A percentile compares a stretch with the other conserved stretches of the same genome.
Evolutionary conservation across 495 filamentous ascomycete genomes (phyloP).

Genomic region (Aspergillus homomorphus): DNA sequence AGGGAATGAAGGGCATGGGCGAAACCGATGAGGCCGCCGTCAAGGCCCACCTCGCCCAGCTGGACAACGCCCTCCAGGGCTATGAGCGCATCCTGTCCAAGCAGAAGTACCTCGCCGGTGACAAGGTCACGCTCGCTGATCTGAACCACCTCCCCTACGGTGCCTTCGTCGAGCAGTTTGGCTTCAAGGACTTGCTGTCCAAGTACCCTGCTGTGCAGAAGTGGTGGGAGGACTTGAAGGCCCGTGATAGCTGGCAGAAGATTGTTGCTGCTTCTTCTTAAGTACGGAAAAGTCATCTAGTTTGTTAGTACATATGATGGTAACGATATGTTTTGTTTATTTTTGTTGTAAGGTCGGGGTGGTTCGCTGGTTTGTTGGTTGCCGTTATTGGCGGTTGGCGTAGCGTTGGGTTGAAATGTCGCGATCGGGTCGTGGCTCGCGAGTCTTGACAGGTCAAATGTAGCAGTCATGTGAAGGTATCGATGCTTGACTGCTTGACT

Average conservation of each 20-base stretch:
- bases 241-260: constrained; percentile 1
- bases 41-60: neutral
- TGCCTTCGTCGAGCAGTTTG: neutral
- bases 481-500: too few species aligned
- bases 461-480: too few species aligned
- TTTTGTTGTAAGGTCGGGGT: too few species aligned
- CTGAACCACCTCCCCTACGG: constrained; percentile 1
- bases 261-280: too few species aligned
- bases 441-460: too few species aligned
- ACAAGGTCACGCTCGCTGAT: neutral
- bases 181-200: neutral
- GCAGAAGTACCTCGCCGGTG: constrained; percentile 1
- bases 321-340: too few species aligned
- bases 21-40: neutral
- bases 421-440: too few species aligned
- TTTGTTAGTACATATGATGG: too few species aligned
- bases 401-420: too few species aligned
- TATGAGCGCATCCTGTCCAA: constrained; percentile 2
- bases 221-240: constrained; percentile 5
- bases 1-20: neutral
- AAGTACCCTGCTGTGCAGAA: neutral
- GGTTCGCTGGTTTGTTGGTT: too few species aligned
- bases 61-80: neutral
- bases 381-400: too few species aligned
- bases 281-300: too few species aligned